These are phyloP conservation scores for Lathyrus tuberosus DNA, from an alignment of 306 rosid species.

Conservation along the genomic window DNA sequence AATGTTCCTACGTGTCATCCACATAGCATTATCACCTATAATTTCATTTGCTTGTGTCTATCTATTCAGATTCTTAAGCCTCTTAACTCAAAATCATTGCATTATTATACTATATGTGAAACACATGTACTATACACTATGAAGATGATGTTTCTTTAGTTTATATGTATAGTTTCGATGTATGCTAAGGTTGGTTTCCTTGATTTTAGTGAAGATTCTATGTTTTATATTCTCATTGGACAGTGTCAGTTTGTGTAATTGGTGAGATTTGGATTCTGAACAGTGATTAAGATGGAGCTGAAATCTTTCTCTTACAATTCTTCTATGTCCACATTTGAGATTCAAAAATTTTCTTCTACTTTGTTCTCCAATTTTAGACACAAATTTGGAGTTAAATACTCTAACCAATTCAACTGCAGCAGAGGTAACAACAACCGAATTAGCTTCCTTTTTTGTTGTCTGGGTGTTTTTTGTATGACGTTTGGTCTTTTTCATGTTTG, in stretches of 20 bases:
- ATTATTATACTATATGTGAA: background rate
- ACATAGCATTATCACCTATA: background rate
- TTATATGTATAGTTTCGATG: background rate
- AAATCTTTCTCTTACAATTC: constrained; percentile 53
- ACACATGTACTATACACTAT: background rate
- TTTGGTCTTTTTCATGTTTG: background rate
- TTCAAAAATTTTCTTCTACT: constrained; percentile 43
- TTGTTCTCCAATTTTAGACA: constrained; percentile 45
- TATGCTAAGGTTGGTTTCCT: background rate
- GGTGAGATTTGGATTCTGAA: background rate
- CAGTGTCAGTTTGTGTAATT: background rate
- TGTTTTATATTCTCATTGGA: background rate
- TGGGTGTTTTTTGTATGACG: background rate
- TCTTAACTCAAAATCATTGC: constrained; percentile 24
- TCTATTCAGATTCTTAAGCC: constrained; percentile 14
- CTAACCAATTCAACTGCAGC: constrained; percentile 50
- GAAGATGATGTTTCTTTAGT: constrained; percentile 2
- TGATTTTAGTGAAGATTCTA: background rate
- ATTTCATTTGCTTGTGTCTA: constrained; percentile 14
- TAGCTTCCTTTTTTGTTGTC: background rate
- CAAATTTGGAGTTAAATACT: constrained; percentile 44
- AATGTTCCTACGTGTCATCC: constrained; percentile 37
- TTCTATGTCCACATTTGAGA: constrained; percentile 54
- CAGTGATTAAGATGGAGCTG: constrained; percentile 56
- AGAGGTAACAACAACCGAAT: constrained; percentile 52